Evolutionary conservation across 108 stramenopile species (phyloP), one percentile per base, ranked within the genome.

Genomic region (Skeletonema marinoi): DNA sequence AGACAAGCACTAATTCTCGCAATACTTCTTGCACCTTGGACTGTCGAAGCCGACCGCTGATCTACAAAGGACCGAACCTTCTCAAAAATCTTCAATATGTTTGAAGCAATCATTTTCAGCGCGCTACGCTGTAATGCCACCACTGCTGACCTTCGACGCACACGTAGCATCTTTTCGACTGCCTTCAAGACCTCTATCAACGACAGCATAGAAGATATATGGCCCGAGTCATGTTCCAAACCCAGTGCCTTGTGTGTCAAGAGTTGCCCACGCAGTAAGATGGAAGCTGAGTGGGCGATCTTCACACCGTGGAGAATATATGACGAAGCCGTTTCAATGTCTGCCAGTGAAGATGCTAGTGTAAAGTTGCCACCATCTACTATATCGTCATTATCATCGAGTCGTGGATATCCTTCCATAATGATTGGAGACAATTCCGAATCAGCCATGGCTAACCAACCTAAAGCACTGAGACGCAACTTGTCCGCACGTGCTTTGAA

Each of bases 231-330:
- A 6, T 50, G 51, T 9, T 50, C 68, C 66, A 87, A 38, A 12
- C 73, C 75, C 25, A 87, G 60, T 25, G 79, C 66, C 32, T 62
- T 65, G 60, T 87, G 86, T 7, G 81, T 31, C 25, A 72, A 36
- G 29, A 87, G 80, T 41, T 84, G 75, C 17, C 73, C 66, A 36
- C 77, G 83, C 29, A 84, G 56, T n/a, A 80, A 58, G 32, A 76
- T 68, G 16, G 75, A 71, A 13, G 86, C 82, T 17, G 77, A 67
- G 44, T 77, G 36, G 0, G 83, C 80, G 32, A 87, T 87, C 19
- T 81, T 71, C 30, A 87, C 65, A 9, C 86, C 86, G 17, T 80
- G 80, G 11, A 87, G 56, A 35, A 87, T 78, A 30, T 75, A 76
- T 6, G 66, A 74, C 51, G 78, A 68, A 5, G 80, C 73, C 17